Evolutionary conservation across 192 early-diverging fungal genomes (phyloP).

Genomic region (Backusella australiensis): DNA sequence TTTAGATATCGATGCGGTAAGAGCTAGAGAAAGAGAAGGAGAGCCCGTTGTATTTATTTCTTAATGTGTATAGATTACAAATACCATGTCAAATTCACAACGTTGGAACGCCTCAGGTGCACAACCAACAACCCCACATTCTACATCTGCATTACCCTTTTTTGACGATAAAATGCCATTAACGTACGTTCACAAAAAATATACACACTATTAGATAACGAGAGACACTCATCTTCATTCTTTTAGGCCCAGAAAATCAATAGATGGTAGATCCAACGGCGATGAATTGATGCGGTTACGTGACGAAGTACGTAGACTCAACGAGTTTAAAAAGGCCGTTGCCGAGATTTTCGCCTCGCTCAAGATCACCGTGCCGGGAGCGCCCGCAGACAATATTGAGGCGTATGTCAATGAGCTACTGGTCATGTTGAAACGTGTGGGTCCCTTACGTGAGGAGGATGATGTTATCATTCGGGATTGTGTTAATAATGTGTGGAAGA

Average conservation of each 20-base stretch:
- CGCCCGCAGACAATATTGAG: neutral
- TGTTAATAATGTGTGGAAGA: neutral
- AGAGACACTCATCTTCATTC: neutral
- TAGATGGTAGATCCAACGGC: neutral
- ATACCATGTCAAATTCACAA: neutral
- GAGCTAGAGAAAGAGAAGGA: neutral
- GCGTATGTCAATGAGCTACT: neutral
- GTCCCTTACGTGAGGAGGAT: conserved; percentile 2
- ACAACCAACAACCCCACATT: conserved; percentile 8
- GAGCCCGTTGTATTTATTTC: neutral
- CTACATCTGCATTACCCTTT: neutral
- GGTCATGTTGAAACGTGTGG: conserved; percentile 1
- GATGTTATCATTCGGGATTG: neutral
- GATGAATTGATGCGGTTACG: neutral
- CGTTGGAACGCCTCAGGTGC: neutral
- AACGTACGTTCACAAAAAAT: neutral
- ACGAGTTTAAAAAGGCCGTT: neutral
- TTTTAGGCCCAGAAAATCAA: conserved; percentile 1
- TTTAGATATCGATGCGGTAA: conserved; percentile 19
- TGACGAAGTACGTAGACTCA: neutral
- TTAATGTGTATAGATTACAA: neutral
- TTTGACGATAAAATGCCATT: neutral
- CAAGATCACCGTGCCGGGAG: neutral
- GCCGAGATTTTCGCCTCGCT: neutral
- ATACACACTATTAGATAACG: neutral